phyloP scores from a whole-genome alignment of 2,329 filamentous ascomycete species.

The Teratosphaeria pseudoeucalypti region DNA sequence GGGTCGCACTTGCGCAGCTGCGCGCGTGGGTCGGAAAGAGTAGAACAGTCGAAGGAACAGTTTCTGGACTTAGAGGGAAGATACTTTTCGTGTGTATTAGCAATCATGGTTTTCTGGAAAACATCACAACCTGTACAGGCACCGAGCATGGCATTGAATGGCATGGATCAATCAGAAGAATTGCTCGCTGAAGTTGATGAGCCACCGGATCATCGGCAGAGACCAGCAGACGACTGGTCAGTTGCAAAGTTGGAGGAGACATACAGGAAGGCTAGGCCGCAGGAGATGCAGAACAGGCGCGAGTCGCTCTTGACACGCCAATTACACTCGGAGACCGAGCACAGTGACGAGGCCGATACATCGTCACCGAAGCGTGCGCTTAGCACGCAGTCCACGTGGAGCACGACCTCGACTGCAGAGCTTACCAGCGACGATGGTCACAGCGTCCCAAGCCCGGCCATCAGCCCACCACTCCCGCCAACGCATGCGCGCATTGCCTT shows the following conservation, averaged over 20 bases:
- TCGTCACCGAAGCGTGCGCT: slow-evolving; percentile 30
- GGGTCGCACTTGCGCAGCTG: slow-evolving; percentile 3
- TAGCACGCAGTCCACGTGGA: slow-evolving; percentile 57
- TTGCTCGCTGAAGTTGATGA: slow-evolving; percentile 71
- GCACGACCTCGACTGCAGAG: slow-evolving; percentile 74
- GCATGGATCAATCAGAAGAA: slow-evolving; percentile 43
- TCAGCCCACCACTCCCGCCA: slow-evolving; percentile 73
- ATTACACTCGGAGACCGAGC: slow-evolving; percentile 48
- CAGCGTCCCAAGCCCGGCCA: slow-evolving; percentile 70
- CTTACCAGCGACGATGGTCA: slow-evolving; percentile 74
- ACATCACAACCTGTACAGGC: slow-evolving; percentile 5
- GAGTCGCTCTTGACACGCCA: slow-evolving; percentile 83
- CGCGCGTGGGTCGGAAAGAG: not conserved
- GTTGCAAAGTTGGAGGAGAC: slow-evolving; percentile 19
- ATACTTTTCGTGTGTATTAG: not conserved
- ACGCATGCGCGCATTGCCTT: slow-evolving; percentile 34
- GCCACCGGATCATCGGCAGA: slow-evolving; percentile 58
- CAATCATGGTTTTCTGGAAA: slow-evolving; percentile 8
- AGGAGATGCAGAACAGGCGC: slow-evolving; percentile 44
- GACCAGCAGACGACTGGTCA: slow-evolving; percentile 7
- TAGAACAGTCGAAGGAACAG: not conserved
- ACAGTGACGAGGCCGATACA: slow-evolving; percentile 26
- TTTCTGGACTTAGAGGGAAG: not conserved
- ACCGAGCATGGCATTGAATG: slow-evolving; percentile 10
- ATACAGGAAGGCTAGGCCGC: slow-evolving; percentile 39